Conservation (phyloP, 2,329 filamentous ascomycete species). For the Fusarium ramigenum region DNA sequence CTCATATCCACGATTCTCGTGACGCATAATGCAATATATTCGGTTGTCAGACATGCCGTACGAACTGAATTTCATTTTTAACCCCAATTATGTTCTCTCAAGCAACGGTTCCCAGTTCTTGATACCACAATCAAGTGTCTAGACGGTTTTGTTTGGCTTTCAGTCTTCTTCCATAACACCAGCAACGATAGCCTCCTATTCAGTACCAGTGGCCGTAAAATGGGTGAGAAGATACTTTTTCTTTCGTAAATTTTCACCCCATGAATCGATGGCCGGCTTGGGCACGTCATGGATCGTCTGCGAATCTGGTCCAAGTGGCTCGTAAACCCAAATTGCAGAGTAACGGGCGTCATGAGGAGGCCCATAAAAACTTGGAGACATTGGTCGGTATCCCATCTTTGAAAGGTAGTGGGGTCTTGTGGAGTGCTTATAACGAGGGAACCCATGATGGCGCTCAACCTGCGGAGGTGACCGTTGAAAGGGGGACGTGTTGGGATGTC, state of each 20-base stretch:
- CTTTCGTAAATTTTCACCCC: slow-evolving; percentile 2
- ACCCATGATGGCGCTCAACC: slow-evolving; percentile 15
- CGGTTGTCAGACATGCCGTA: slow-evolving; percentile 19
- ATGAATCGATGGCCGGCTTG: slow-evolving; percentile 9
- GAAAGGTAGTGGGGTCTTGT: background rate
- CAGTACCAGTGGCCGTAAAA: slow-evolving; percentile 23
- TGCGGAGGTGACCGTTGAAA: background rate
- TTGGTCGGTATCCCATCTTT: slow-evolving; percentile 1
- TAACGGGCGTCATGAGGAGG: slow-evolving; percentile 12
- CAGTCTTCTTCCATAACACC: slow-evolving; percentile 20
- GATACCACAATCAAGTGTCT: slow-evolving; percentile 20
- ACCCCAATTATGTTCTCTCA: background rate
- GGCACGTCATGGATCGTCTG: slow-evolving; percentile 5
- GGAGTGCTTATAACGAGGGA: background rate
- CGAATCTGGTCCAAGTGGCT: background rate
- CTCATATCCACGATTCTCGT: slow-evolving; percentile 30
- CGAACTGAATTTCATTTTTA: slow-evolving; percentile 15
- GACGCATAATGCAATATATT: slow-evolving; percentile 26
- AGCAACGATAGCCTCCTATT: slow-evolving; percentile 1
- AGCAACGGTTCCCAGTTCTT: background rate
- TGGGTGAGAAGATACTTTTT: slow-evolving; percentile 5
- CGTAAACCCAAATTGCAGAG: slow-evolving; percentile 17
- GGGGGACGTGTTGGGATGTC: background rate
- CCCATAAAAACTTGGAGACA: slow-evolving; percentile 28
- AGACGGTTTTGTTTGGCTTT: background rate